Evolutionary conservation across 305 asterid genomes (phyloP), one percentile per base, ranked within the genome.

Genomic region (Fraxinus nigra): DNA sequence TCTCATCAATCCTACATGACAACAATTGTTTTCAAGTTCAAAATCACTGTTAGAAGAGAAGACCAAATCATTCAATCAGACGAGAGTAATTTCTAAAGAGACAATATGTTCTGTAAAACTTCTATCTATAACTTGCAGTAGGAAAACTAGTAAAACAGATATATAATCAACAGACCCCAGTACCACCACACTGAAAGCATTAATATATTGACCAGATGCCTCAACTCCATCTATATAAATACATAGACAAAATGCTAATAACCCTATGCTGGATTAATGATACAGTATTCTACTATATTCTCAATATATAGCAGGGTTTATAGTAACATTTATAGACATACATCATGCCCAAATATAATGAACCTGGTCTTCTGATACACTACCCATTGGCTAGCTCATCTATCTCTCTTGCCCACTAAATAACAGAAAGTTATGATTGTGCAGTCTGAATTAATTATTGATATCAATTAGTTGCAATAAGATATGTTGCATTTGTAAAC

Each of bases 1-100:
- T 92, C 85, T 95, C 98, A 72, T 95, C 99, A 80, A 95, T 95
- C 92, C 99, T 94, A 87, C 81, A 70, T 51, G 73, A 85, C 32
- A 85, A 26, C 5, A 22, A 38, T 67, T 65, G 34, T 26, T 73
- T 6, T 9, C 61, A 18, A 7, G 78, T 65, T 82, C 78, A 85
- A 63, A 82, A 22, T 78, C 48, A 18, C 54, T 0, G 2, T 28
- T 7, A 81, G 13, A 76, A 76, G 77, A 38, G 35, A 5, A 67
- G 70, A 80, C 4, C 0, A 30, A 51, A 16, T 26, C 56, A n/a
- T 30, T 65, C 20, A 37, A n/a, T 67, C 80, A 26, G 7, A 56
- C 34, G n/a, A n/a, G 74, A 28, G 38, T 30, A 67, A 69, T 10
- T 69, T 30, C 35, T 69, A 30, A 69, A 10, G 38, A 30, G 75